Evolutionary conservation across 352 stramenopile genomes (phyloP), one percentile per base, ranked within the genome.

Genomic region (Globisporangium okanoganense): DNA sequence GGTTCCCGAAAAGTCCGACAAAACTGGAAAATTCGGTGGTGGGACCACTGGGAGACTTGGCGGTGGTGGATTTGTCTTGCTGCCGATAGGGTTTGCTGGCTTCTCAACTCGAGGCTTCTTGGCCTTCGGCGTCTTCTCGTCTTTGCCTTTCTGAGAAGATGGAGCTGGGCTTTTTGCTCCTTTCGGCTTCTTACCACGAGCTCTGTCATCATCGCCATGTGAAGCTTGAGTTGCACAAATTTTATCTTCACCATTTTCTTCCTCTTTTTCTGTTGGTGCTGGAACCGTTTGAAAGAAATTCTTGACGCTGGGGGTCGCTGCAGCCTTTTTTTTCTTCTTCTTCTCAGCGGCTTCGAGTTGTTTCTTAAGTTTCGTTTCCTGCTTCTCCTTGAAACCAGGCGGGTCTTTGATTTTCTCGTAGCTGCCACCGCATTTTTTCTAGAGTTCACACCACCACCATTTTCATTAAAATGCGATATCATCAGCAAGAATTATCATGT

Each of bases 401-500:
- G 84, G 84, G 35, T 88, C 76, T 60, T 90, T 88, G 29, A 87
- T 80, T 64, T 94, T 94, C 0, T 61, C 78, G 61, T 89, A 94
- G 35, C 53, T 79, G 0, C 85, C 85, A 10, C 85, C 82, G 61
- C 82, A 94, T 31, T 67, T 75, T 41, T 68, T 75, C 67, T 90
- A 7, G 29, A 33, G 29, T 33, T 33, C 6, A n/a, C n/a, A 53
- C 6, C 13, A 12, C 9, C n/a, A 54, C 44, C 24, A 49, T 31
- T n/a, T 8, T 7, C 20, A 52, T 14, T 10, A 50, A 14, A 53
- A 24, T 16, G 14, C n/a, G 20, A 40, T 22, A 45, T 24, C 33
- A 7, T 54, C 10, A 43, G 22, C 45, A 36, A 27, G 0, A 14
- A 35, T 47, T 35, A 5, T 33, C 6, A 16, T 24, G 14, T 36